Evolutionary conservation across 371 early-diverging fungal genomes (phyloP).

Genomic region (Circinella minor): DNA sequence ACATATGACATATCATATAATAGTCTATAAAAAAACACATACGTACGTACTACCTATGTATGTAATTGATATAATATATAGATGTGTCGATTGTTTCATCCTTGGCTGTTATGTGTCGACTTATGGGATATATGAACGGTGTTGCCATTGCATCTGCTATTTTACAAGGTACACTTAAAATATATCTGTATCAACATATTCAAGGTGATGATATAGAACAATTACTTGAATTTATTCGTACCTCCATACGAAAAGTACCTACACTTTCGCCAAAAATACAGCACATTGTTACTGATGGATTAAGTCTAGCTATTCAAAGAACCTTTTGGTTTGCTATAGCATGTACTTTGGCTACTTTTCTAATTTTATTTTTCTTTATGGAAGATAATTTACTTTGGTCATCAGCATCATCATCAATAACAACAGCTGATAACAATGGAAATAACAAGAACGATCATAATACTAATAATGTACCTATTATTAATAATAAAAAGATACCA

Average conservation of each 20-base stretch:
- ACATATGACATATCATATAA: no score
- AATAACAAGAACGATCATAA: no score
- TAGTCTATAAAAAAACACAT: no score
- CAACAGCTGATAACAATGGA: no score
- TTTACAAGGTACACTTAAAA: background rate
- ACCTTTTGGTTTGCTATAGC: conserved; percentile 13
- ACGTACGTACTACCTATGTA: no score
- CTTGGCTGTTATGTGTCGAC: conserved; percentile 41
- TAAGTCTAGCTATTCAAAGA: background rate
- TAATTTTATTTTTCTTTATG: background rate
- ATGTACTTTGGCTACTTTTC: background rate
- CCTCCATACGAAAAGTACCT: conserved; percentile 33
- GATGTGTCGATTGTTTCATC: conserved; percentile 54
- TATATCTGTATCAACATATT: conserved; percentile 1
- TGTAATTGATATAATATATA: conserved; percentile 3
- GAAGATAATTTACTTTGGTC: background rate
- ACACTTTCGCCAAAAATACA: conserved; percentile 32
- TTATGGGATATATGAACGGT: conserved; percentile 8
- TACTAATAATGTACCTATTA: no score
- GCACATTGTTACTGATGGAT: conserved; percentile 17
- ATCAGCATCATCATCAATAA: background rate
- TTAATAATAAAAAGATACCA: no score
- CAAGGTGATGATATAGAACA: background rate
- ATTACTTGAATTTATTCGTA: conserved; percentile 30
- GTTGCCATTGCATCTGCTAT: conserved; percentile 2